A percentile compares a stretch with the other conserved stretches of the same genome.
These are phyloP conservation scores for Phaeosphaeria sp. DNA, from an alignment of 2,329 filamentous ascomycete genomes.

Conservation along the genomic window DNA sequence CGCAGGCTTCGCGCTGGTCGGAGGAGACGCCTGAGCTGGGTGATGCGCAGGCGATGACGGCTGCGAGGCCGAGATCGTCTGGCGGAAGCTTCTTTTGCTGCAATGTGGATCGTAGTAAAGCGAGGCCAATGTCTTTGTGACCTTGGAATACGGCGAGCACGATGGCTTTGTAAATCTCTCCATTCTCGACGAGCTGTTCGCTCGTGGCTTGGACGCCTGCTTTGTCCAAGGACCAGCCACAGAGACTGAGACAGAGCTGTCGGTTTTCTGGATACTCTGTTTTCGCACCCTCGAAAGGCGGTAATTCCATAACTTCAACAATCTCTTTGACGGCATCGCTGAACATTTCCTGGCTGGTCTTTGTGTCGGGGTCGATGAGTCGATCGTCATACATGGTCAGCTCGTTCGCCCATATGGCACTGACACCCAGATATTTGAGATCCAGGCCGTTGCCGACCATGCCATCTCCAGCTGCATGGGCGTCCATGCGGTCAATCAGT, in stretches of 20 bases:
- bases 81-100: constrained; percentile 67
- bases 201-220: constrained; percentile 58
- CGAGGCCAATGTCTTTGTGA: constrained; percentile 70
- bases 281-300: constrained; percentile 66
- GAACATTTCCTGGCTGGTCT: constrained; percentile 63
- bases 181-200: constrained; percentile 58
- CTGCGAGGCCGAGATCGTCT: constrained; percentile 56
- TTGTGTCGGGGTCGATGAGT: constrained; percentile 43
- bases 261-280: constrained; percentile 74
- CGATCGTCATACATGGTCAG: constrained; percentile 61
- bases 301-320: constrained; percentile 67
- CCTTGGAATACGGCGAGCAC: constrained; percentile 78
- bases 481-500: constrained; percentile 72
- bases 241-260: constrained; percentile 77
- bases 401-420: constrained; percentile 73
- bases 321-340: constrained; percentile 64
- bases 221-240: constrained; percentile 70
- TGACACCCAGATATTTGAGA: constrained; percentile 76
- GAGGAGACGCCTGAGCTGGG: constrained; percentile 53
- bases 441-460: constrained; percentile 74
- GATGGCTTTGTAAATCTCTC: constrained; percentile 75
- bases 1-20: constrained; percentile 67
- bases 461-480: constrained; percentile 69
- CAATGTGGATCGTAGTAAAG: constrained; percentile 72
- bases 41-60: constrained; percentile 56